These are phyloP conservation scores for Chlamydomonas incerta DNA, from an alignment of 139 green algal species.

Conservation along the genomic window DNA sequence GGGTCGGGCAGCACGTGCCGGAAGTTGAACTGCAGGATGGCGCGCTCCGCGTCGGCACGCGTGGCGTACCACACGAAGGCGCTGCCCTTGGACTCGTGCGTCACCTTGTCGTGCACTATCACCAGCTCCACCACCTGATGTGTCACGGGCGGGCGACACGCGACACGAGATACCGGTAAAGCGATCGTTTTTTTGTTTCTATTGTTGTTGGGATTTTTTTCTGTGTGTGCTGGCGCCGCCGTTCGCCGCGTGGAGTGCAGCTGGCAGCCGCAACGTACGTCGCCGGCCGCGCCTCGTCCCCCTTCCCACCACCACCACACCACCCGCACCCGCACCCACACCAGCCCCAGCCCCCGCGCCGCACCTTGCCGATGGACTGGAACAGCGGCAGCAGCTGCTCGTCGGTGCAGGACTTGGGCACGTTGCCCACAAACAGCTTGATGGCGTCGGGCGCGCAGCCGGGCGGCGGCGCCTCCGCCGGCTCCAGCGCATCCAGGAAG, in stretches of 20 bases:
- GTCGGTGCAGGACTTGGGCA: constrained; percentile 71
- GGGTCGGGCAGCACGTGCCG: constrained; percentile 59
- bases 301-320: background rate
- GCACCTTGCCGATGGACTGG: constrained; percentile 64
- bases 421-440: constrained; percentile 78
- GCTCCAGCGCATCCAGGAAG: constrained; percentile 5
- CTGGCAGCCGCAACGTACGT: too few species aligned
- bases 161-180: too few species aligned
- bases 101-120: constrained; percentile 67
- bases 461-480: constrained; percentile 49
- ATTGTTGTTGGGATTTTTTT: too few species aligned
- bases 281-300: too few species aligned
- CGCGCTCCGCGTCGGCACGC: constrained; percentile 52
- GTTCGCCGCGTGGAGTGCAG: too few species aligned
- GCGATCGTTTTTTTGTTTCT: too few species aligned
- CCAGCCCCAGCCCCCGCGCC: background rate
- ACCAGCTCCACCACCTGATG: constrained; percentile 63
- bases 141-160: background rate
- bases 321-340: background rate
- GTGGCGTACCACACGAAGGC: constrained; percentile 73
- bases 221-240: too few species aligned
- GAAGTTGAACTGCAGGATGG: constrained; percentile 69
- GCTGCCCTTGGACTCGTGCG: constrained; percentile 64
- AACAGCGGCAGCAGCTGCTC: constrained; percentile 73
- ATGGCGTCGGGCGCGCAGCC: constrained; percentile 56